phyloP scores from a whole-genome alignment of 2,329 filamentous ascomycete species.

The Fusarium haematococcum region DNA sequence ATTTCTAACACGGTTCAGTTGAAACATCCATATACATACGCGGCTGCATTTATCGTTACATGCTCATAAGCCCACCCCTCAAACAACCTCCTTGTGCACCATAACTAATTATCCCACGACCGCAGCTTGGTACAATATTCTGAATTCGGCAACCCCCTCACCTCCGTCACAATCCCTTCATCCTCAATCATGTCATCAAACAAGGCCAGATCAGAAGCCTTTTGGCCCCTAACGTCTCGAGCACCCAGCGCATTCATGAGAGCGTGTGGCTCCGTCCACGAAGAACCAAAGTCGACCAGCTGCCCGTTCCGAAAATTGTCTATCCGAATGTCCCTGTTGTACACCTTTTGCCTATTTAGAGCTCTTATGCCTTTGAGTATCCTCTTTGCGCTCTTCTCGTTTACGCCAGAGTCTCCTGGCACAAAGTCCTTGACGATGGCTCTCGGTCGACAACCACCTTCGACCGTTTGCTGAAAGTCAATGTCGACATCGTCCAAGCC shows the following conservation, averaged over 20 bases:
- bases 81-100: too few species aligned
- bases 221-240: not conserved
- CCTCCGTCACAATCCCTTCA: constrained; percentile 10
- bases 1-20: not conserved
- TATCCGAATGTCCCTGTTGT: constrained; percentile 25
- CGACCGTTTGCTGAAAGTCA: constrained; percentile 9
- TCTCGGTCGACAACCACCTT: constrained; percentile 15
- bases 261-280: constrained; percentile 28
- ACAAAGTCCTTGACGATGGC: constrained; percentile 31
- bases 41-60: too few species aligned
- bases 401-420: constrained; percentile 7
- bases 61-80: too few species aligned
- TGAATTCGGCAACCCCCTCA: not conserved
- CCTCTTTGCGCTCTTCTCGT: not conserved
- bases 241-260: constrained; percentile 20
- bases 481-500: constrained; percentile 17
- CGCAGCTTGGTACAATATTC: not conserved
- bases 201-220: constrained; percentile 8
- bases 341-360: constrained; percentile 18
- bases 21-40: not conserved
- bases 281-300: constrained; percentile 34
- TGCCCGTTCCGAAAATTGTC: constrained; percentile 25
- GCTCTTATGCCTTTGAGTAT: constrained; percentile 8
- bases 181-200: constrained; percentile 31
- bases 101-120: not conserved